Evolutionary conservation across 129 eudicot genomes (phyloP), one percentile per base, ranked within the genome.

Genomic region (Arctium minus): DNA sequence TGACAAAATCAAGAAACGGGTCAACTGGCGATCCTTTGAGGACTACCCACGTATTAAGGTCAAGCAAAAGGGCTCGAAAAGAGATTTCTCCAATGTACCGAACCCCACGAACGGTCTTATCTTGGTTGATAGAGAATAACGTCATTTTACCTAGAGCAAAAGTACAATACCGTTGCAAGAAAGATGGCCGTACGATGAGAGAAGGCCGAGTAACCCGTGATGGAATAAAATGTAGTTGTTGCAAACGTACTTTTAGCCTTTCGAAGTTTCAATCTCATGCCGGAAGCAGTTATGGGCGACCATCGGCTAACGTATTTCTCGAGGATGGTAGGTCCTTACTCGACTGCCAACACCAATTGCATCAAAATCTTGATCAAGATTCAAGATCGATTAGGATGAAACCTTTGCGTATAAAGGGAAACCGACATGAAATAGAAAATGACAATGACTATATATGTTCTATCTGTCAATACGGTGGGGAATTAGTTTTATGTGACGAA

Each of bases 211-310:
- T 91, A 78, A 86, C 92, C 46, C 91, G 90, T 84, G 92, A 91
- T 29, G 99, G 99, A 56, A 93, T 96, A 72, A 93, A 83, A 82
- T 96, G 99, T 75, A 87, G 79, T 83, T 96, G 99, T 71, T 96
- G 99, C 83, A 87, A 83, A 29, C 13, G 48, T 68, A 81, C 82
- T 46, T 91, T 93, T 78, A 82, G 88, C 31, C 84, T 93, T 22
- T 64, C 86, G 32, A 86, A 83, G 37, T 96, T 96, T 88, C 97
- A 91, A 84, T 73, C 50, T 85, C 99, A 96, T 89, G 95, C 86
- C 39, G 92, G 92, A 36, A 90, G 92, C 73, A 81, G 46, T 46
- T 13, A 38, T 77, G 88, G 84, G 65, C 70, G 88, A 53, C 92
- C 98, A 29, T 82, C 91, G 5, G 90, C 87, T 35, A 85, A 86